These are phyloP conservation scores for Aspergillus haitiensis DNA, from an alignment of 495 filamentous ascomycete species.

Conservation along the genomic window DNA sequence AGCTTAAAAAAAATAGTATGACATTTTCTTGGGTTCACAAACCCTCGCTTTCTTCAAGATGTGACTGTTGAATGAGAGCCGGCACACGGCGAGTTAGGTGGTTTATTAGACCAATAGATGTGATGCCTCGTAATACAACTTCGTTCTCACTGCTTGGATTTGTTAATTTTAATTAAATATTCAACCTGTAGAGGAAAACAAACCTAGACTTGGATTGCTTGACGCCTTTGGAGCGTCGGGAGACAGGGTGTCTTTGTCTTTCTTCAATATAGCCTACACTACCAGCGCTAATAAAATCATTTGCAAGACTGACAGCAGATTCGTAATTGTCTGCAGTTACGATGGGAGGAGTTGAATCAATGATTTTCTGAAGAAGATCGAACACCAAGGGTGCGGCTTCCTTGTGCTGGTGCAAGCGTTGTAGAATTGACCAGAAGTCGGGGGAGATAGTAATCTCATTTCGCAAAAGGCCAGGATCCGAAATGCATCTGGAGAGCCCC, in stretches of 20 bases:
- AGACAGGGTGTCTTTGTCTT: constrained; percentile 67
- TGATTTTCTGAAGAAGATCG: constrained; percentile 72
- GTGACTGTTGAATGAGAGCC: constrained; percentile 83
- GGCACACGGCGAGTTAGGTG: constrained; percentile 79
- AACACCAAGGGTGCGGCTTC: constrained; percentile 78
- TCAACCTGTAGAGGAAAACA: constrained; percentile 14
- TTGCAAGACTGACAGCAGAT: constrained; percentile 74
- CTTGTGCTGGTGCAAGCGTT: constrained; percentile 64
- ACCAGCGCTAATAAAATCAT: constrained; percentile 84
- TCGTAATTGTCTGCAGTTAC: constrained; percentile 97
- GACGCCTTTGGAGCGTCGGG: constrained; percentile 51
- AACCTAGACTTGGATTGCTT: constrained; percentile 62
- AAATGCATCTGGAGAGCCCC: constrained; percentile 77
- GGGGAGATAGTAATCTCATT: constrained; percentile 94
- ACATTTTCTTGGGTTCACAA: constrained; percentile 18
- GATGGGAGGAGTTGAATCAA: constrained; percentile 64
- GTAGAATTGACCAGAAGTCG: constrained; percentile 94
- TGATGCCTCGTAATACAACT: constrained; percentile 72
- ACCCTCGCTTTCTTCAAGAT: constrained; percentile 86
- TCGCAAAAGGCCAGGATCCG: constrained; percentile 69
- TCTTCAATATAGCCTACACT: constrained; percentile 78
- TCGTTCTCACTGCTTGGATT: constrained; percentile 61
- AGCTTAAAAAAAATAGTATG: constrained; percentile 19
- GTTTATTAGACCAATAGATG: constrained; percentile 77
- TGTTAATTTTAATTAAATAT: neutral